These are phyloP conservation scores for Ogataea naganishii DNA, from an alignment of 805 yeast genomes.

Conservation along the genomic window DNA sequence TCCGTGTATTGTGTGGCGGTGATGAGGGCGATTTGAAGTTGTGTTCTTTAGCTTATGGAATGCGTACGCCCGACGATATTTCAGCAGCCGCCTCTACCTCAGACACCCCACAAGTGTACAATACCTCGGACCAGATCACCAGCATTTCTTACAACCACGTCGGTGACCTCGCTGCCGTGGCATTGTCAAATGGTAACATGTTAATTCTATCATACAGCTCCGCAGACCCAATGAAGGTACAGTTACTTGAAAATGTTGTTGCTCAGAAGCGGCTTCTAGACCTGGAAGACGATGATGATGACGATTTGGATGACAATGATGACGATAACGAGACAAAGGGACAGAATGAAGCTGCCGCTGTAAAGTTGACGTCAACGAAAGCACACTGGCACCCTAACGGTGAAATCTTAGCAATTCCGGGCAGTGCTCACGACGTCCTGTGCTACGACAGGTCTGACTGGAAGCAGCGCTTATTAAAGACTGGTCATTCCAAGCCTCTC, in stretches of 20 bases:
- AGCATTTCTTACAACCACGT: conserved; percentile 47
- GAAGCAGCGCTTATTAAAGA: conserved; percentile 7
- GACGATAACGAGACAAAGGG: conserved; percentile 10
- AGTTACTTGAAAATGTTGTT: conserved; percentile 32
- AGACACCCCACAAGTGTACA: conserved; percentile 19
- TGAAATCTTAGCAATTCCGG: conserved; percentile 58
- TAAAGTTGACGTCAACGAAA: conserved; percentile 29
- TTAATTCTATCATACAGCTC: conserved; percentile 47
- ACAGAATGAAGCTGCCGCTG: conserved; percentile 7
- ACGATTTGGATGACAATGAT: conserved; percentile 27
- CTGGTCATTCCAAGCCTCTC: conserved; percentile 22
- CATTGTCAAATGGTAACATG: conserved; percentile 52
- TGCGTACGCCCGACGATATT: too few species aligned
- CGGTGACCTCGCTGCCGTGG: conserved; percentile 48
- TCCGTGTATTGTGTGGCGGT: conserved; percentile 53
- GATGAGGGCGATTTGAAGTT: conserved; percentile 52
- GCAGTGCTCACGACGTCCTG: conserved; percentile 36
- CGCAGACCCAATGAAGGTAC: conserved; percentile 42
- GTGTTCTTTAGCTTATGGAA: conserved; percentile 29
- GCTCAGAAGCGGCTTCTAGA: conserved; percentile 22
- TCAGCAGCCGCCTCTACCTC: background rate
- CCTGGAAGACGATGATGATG: conserved; percentile 26
- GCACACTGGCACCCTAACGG: conserved; percentile 71
- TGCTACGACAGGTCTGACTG: conserved; percentile 33
- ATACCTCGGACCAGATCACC: conserved; percentile 46